Evolutionary conservation across 2,329 filamentous ascomycete genomes (phyloP), one percentile per base, ranked within the genome.

Genomic region (Diaporthe sp.): DNA sequence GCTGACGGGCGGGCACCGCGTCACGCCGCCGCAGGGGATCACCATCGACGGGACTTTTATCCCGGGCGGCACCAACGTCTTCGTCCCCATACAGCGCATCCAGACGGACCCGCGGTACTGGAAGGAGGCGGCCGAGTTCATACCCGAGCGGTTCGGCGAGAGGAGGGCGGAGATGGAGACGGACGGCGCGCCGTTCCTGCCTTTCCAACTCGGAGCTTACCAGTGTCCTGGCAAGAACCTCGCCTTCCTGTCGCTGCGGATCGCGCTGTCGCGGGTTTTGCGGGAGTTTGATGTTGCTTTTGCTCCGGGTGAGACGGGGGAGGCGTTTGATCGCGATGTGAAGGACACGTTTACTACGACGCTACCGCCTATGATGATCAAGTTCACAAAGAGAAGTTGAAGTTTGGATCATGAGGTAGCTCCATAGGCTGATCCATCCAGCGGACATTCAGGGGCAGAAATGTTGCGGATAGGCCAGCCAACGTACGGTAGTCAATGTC

Each of bases 151-250:
- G 60, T 82, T 67, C 31, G 60, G 60, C 58, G 72, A 73, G 60
- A 46, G 49, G 60, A 77, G 75, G 6, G 75, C 60, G 3, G 79
- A 79, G 72, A 73, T 82, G 76, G 75, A 75, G 9, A 81, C 79
- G 2, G 77, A 79, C 17, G 75, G 28, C 15, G 73, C 77, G 4
- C 78, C 79, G 0, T 81, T 76, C 55, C 65, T 81, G 17, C 79
- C 80, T 1, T 82, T 80, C 51, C 72, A 65, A n/a, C 46, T 71
- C 0, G 80, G 79, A 76, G 49, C 75, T 1, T 80, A 78, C 34
- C 39, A 58, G 13, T 82, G 80, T 39, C 74, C 77, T 6, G 80
- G 80, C 4, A 81, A 80, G 67, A 76, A 78, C 13, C 28, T 82
- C 31, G 79, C 77, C 4, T 75, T 79, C 31, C 76, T 79, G 39